Evolutionary conservation across 2,329 filamentous ascomycete genomes (phyloP).

Genomic region (Fusarium pseudonygamai): DNA sequence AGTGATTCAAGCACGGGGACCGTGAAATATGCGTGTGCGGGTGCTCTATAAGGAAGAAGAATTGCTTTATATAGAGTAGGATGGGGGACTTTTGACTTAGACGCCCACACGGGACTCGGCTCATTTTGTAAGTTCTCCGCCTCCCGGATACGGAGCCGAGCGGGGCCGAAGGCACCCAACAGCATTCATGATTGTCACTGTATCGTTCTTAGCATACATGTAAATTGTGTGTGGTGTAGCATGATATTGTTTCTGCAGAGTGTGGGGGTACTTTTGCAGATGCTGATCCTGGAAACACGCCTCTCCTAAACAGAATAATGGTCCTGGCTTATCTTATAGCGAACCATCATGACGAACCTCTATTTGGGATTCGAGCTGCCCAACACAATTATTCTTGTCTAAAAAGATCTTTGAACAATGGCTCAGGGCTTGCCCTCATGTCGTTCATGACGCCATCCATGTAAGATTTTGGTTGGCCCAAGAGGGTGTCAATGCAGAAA

Average conservation of each 20-base stretch:
- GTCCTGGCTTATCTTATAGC: neutral
- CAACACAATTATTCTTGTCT: neutral
- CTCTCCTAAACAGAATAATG: neutral
- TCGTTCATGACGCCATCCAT: neutral
- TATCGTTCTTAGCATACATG: neutral
- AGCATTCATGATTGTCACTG: neutral
- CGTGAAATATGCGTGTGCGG: neutral
- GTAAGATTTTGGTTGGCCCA: neutral
- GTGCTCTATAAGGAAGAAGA: neutral
- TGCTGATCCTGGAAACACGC: neutral
- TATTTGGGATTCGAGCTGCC: neutral
- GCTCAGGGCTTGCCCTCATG: neutral
- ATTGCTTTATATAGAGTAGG: slow-evolving; percentile 9
- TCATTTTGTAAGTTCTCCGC: slow-evolving; percentile 36
- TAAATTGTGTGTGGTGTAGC: neutral
- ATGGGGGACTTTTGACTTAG: neutral
- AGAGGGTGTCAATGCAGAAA: neutral
- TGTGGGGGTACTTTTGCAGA: neutral
- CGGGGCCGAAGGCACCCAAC: slow-evolving; percentile 14
- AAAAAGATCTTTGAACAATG: neutral
- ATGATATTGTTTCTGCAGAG: neutral
- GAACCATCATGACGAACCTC: neutral
- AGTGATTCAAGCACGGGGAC: neutral
- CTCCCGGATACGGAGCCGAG: slow-evolving; percentile 18
- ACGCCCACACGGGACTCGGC: slow-evolving; percentile 8